Percentiles rank a stretch among this genome's conserved stretches.
Conservation (phyloP, 2,329 filamentous ascomycete genomes). For the Cyphellophora attinorum region DNA sequence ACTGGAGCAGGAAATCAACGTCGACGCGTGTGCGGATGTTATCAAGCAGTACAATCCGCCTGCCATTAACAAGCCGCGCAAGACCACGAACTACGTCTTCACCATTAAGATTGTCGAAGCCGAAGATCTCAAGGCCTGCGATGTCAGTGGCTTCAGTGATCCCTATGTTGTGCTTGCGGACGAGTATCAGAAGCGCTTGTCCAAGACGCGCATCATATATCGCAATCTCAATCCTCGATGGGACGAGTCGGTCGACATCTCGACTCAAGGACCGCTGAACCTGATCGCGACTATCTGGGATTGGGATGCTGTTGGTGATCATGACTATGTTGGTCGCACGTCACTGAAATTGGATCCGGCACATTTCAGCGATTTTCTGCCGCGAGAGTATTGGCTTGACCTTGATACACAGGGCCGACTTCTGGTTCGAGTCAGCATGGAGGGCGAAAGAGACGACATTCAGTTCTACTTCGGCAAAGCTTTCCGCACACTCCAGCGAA, state of each 20-base stretch:
- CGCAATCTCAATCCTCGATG: conserved; percentile 86
- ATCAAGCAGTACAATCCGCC: conserved; percentile 67
- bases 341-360: conserved; percentile 96
- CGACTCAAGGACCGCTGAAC: conserved; percentile 81
- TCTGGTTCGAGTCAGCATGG: conserved; percentile 90
- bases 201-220: conserved; percentile 88
- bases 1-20: conserved; percentile 80
- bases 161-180: conserved; percentile 95
- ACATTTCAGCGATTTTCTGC: conserved; percentile 92
- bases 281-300: conserved; percentile 98
- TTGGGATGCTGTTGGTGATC: conserved; percentile 92
- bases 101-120: conserved; percentile 98
- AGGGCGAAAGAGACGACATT: conserved; percentile 95
- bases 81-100: conserved; percentile 84
- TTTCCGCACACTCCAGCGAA: conserved; percentile 88
- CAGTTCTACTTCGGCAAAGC: conserved; percentile 98
- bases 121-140: conserved; percentile 95
- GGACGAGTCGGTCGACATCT: conserved; percentile 96
- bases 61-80: conserved; percentile 55
- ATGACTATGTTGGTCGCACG: conserved; percentile 95
- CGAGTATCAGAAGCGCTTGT: conserved; percentile 92
- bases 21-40: conserved; percentile 78
- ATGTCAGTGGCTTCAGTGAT: conserved; percentile 87
- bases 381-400: conserved; percentile 94
- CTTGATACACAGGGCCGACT: conserved; percentile 89